phyloP scores from a whole-genome alignment of 2,329 filamentous ascomycete genomes.

The Aureobasidium pullulans region DNA sequence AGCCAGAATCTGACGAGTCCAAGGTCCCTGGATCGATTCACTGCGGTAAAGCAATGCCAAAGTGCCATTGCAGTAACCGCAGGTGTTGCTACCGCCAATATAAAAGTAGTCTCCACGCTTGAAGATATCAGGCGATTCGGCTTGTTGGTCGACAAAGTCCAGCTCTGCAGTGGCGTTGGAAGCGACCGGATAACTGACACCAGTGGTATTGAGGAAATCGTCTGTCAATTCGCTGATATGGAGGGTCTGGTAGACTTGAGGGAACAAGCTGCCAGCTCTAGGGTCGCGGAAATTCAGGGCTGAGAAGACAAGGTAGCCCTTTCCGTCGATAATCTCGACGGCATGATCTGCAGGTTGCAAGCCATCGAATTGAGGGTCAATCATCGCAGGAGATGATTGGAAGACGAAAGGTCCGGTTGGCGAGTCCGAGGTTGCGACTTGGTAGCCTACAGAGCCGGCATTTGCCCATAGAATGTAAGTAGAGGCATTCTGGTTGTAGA shows the following conservation, averaged over 20 bases:
- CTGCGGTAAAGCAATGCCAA: slow-evolving; percentile 20
- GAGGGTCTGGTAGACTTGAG: slow-evolving; percentile 21
- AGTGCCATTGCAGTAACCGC: slow-evolving; percentile 21
- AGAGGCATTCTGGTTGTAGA: slow-evolving; percentile 18
- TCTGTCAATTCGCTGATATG: slow-evolving; percentile 18
- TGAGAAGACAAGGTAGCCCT: slow-evolving; percentile 21
- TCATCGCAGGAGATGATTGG: slow-evolving; percentile 8
- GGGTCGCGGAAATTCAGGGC: slow-evolving; percentile 19
- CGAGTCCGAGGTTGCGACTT: slow-evolving; percentile 18
- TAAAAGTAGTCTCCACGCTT: slow-evolving; percentile 18
- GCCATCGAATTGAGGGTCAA: slow-evolving; percentile 19
- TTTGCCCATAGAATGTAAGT: slow-evolving; percentile 23
- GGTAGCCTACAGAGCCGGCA: slow-evolving; percentile 20
- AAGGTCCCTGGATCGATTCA: slow-evolving; percentile 19
- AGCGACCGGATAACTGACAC: slow-evolving; percentile 17
- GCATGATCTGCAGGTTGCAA: slow-evolving; percentile 21
- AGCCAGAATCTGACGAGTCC: slow-evolving; percentile 21
- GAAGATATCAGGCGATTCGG: slow-evolving; percentile 22
- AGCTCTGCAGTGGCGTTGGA: background rate
- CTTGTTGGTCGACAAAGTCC: slow-evolving; percentile 20
- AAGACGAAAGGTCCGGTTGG: slow-evolving; percentile 21
- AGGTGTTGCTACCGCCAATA: slow-evolving; percentile 19
- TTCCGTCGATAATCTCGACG: slow-evolving; percentile 17
- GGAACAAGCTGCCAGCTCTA: slow-evolving; percentile 19
- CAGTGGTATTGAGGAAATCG: slow-evolving; percentile 20